Evolutionary conservation across 23 red algal species (phyloP).

Genomic region (Gracilaria caudata): DNA sequence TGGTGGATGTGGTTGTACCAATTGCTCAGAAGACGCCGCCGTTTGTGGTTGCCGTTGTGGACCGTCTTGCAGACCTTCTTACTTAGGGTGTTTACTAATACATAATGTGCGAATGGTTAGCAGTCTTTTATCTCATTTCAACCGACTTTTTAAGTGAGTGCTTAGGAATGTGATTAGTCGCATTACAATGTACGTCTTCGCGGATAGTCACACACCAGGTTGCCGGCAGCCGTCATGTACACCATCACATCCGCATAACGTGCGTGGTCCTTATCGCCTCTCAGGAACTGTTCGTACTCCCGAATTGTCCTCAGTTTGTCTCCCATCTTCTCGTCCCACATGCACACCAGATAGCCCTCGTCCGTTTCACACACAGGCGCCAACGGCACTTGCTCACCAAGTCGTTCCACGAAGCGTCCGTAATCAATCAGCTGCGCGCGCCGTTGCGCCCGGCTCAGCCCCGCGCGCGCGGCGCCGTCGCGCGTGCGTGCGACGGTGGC

Average conservation of each 20-base stretch:
- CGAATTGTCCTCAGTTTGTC: not conserved
- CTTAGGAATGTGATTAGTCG: not conserved
- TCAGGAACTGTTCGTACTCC: not conserved
- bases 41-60: slow-evolving; percentile 56
- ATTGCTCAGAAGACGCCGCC: slow-evolving; percentile 65
- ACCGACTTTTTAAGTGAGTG: slow-evolving; percentile 2
- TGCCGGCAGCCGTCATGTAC: slow-evolving; percentile 16
- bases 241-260: not conserved
- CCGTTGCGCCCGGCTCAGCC: not conserved
- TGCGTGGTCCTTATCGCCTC: not conserved
- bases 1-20: slow-evolving; percentile 60
- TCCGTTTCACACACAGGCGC: not conserved
- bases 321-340: not conserved
- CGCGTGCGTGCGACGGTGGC: not conserved
- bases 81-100: slow-evolving; percentile 35
- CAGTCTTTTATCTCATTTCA: not conserved
- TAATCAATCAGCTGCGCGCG: not conserved
- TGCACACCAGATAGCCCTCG: not conserved
- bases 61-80: slow-evolving; percentile 52
- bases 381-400: not conserved
- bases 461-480: not conserved
- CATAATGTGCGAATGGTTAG: not conserved
- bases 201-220: slow-evolving; percentile 7
- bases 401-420: not conserved
- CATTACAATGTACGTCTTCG: not conserved